phyloP scores from a whole-genome alignment of 345 rosid genomes.

The Camelina neglecta region DNA sequence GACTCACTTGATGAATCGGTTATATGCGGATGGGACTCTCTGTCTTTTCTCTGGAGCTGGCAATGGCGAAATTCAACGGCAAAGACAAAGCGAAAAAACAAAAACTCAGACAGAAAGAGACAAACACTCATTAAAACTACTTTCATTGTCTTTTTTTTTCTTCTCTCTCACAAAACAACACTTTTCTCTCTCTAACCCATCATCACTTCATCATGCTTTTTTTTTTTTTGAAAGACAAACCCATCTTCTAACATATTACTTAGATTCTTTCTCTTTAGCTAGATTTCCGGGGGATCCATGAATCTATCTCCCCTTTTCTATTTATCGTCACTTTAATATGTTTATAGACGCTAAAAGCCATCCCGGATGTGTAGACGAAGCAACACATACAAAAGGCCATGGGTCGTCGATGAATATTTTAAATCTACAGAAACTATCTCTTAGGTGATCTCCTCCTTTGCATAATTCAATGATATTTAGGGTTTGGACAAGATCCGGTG shows the following conservation, averaged over 20 bases:
- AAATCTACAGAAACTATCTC: neutral
- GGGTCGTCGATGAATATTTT: neutral
- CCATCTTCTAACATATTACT: conserved; percentile 37
- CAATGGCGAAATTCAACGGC: conserved; percentile 45
- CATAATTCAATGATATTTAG: conserved; percentile 9
- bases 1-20: conserved; percentile 98
- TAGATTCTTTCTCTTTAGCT: conserved; percentile 51
- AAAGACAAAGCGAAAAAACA: conserved; percentile 53
- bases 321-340: conserved; percentile 15
- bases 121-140: conserved; percentile 52
- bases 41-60: conserved; percentile 99
- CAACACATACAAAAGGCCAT: conserved; percentile 10
- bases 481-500: conserved; percentile 26
- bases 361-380: neutral
- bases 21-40: conserved; percentile 99
- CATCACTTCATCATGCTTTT: conserved; percentile 66
- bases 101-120: conserved; percentile 52
- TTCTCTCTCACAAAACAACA: conserved; percentile 39
- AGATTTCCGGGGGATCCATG: conserved; percentile 60
- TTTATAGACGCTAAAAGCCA: conserved; percentile 19
- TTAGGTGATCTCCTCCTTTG: neutral
- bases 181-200: conserved; percentile 47
- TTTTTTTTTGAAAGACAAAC: conserved; percentile 13
- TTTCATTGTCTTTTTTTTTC: conserved; percentile 40
- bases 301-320: conserved; percentile 10